Evolutionary conservation across 1,284 basidiomycete species (phyloP).

Genomic region (Fereydounia khargensis): DNA sequence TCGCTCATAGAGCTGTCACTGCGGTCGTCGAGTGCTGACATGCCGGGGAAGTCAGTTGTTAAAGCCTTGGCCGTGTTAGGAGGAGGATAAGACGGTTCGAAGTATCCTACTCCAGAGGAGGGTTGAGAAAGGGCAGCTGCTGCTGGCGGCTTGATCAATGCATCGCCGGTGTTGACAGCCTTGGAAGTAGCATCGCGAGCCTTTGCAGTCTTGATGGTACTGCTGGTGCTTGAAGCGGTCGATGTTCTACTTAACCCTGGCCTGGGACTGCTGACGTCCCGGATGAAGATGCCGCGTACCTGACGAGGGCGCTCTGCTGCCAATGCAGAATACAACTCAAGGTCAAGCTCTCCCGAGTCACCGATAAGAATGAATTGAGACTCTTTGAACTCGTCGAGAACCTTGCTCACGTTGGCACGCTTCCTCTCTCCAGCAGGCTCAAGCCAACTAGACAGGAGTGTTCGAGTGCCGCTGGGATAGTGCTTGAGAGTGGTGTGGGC

Average conservation of each 20-base stretch:
- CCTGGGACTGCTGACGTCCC: constrained; percentile 38
- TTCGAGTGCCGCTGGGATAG: constrained; percentile 31
- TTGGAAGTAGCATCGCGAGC: constrained; percentile 9
- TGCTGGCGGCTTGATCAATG: constrained; percentile 13
- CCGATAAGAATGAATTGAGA: constrained; percentile 49
- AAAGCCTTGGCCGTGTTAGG: background rate
- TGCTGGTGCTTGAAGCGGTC: background rate
- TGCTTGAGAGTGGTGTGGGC: constrained; percentile 59
- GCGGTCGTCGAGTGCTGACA: background rate
- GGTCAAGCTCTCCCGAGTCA: constrained; percentile 51
- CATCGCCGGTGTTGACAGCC: too few species aligned
- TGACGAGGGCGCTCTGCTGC: constrained; percentile 42
- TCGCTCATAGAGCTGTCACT: too few species aligned
- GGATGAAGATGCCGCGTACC: constrained; percentile 44
- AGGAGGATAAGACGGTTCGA: constrained; percentile 23
- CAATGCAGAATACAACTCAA: constrained; percentile 49
- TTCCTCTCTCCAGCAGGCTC: constrained; percentile 46
- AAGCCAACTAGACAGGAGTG: constrained; percentile 38
- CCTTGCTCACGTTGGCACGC: constrained; percentile 24
- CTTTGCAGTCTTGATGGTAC: background rate
- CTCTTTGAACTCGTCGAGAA: constrained; percentile 35
- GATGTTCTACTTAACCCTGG: background rate
- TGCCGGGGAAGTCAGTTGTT: background rate
- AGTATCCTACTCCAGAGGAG: constrained; percentile 6
- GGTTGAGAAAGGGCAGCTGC: constrained; percentile 2